Evolutionary conservation across 2,329 filamentous ascomycete genomes (phyloP).

Genomic region (Cladosporium sp.): DNA sequence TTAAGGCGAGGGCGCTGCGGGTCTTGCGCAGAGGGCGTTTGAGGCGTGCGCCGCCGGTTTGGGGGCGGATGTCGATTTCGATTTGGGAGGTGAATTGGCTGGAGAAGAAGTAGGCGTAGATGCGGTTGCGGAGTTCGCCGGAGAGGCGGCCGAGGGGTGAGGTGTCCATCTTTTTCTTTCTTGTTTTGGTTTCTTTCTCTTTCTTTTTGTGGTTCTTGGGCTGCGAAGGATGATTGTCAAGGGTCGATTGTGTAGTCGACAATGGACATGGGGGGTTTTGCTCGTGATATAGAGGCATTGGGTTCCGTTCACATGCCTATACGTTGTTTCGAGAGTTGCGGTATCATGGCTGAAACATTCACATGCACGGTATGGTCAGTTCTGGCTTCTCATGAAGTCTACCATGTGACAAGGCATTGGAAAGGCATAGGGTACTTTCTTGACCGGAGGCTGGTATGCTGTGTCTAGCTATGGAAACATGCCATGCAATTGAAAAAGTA

Average conservation of each 20-base stretch:
- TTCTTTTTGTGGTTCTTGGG: not conserved
- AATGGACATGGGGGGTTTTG: not conserved
- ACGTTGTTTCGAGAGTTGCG: not conserved
- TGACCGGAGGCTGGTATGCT: too few species aligned
- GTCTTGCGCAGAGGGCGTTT: not conserved
- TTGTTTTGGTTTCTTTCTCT: not conserved
- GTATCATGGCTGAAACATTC: slow-evolving; percentile 1
- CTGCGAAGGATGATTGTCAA: not conserved
- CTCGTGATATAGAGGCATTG: not conserved
- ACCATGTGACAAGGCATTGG: too few species aligned
- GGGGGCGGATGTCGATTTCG: slow-evolving; percentile 5
- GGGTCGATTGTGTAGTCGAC: not conserved
- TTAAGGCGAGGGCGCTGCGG: slow-evolving; percentile 7
- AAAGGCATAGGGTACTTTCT: too few species aligned
- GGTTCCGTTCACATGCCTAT: not conserved
- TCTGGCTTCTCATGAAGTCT: too few species aligned
- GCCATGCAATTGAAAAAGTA: too few species aligned
- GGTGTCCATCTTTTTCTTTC: not conserved
- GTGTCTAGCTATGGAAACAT: too few species aligned
- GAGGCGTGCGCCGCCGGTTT: not conserved
- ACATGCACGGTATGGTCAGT: not conserved
- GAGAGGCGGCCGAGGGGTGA: slow-evolving; percentile 9
- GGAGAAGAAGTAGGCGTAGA: slow-evolving; percentile 7
- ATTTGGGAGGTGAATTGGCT: not conserved
- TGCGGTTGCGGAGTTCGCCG: slow-evolving; percentile 13